A percentile compares a stretch with the other conserved stretches of the same genome.
Evolutionary conservation across 2,329 filamentous ascomycete species (phyloP).

Genomic region (Exophiala sp.): DNA sequence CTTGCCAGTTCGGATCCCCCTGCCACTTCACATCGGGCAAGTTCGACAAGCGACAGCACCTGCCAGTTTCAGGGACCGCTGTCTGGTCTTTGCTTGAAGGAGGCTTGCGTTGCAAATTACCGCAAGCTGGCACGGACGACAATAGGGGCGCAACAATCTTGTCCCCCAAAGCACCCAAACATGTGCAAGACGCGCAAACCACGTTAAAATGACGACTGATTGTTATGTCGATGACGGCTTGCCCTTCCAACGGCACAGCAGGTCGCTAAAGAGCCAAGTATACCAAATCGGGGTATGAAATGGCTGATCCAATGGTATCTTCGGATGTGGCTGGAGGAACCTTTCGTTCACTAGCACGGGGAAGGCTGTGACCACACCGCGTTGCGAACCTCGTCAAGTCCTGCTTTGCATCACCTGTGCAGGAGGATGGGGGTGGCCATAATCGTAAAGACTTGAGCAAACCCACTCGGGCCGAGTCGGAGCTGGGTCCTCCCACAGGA

Average conservation of each 20-base stretch:
- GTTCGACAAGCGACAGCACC: conserved; percentile 12
- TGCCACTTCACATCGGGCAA: conserved; percentile 17
- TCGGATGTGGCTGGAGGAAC: conserved; percentile 14
- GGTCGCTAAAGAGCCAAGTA: background rate
- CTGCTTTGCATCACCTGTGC: background rate
- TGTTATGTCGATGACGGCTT: background rate
- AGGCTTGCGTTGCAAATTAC: conserved; percentile 10
- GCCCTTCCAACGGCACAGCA: conserved; percentile 5
- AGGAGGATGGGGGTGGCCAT: background rate
- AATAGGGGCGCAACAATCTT: conserved; percentile 11
- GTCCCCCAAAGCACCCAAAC: background rate
- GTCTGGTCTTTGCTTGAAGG: conserved; percentile 12
- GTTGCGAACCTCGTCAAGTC: background rate
- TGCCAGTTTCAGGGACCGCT: conserved; percentile 21
- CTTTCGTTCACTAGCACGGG: background rate
- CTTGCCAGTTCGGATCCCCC: conserved; percentile 12
- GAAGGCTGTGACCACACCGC: conserved; percentile 13
- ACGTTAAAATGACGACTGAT: background rate
- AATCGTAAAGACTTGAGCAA: too few relatives aligned
- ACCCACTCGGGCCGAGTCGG: too few relatives aligned
- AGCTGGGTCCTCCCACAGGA: too few relatives aligned
- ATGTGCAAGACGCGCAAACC: background rate
- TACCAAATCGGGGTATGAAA: background rate
- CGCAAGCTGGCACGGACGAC: conserved; percentile 9
- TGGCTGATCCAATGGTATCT: conserved; percentile 11